Evolutionary conservation across 73 alveolate species (phyloP).

Genomic region (Strombidium stylifer): DNA sequence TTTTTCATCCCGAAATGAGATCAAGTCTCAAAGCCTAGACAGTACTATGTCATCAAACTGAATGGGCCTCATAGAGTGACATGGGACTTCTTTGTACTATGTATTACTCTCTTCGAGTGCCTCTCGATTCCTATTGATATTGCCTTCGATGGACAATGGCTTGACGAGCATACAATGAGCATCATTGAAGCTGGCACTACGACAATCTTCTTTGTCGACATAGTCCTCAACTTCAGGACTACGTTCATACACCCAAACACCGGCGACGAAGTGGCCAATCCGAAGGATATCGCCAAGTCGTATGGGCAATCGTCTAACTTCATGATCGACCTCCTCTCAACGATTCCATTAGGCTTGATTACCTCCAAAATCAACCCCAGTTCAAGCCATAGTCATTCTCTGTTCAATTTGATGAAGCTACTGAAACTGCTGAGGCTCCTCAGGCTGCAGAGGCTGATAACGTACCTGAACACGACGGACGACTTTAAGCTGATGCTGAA

Average conservation of each 20-base stretch:
- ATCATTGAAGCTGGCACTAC: conserved; percentile 21
- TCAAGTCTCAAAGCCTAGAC: no score
- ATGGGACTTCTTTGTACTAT: conserved; percentile 63
- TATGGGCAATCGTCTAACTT: conserved; percentile 44
- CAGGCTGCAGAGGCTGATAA: conserved; percentile 55
- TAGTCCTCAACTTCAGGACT: conserved; percentile 53
- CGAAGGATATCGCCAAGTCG: conserved; percentile 21
- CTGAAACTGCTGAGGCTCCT: conserved; percentile 53
- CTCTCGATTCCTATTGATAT: conserved; percentile 61
- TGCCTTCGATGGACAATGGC: conserved; percentile 49
- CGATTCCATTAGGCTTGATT: conserved; percentile 54
- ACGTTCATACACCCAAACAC: conserved; percentile 51
- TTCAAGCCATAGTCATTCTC: background rate
- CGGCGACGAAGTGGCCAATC: conserved; percentile 56
- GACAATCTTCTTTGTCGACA: conserved; percentile 41
- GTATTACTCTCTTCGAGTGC: conserved; percentile 51
- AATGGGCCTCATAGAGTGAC: conserved; percentile 48
- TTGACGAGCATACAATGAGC: background rate
- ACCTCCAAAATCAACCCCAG: background rate
- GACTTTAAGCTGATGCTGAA: conserved; percentile 46
- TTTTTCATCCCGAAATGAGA: no score
- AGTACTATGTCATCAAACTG: no score
- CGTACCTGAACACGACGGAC: conserved; percentile 37
- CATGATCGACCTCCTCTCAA: conserved; percentile 52
- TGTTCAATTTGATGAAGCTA: conserved; percentile 35